Evolutionary conservation across 257 asterid species (phyloP), one percentile per base, ranked within the genome.

Genomic region (Ballota nigra): DNA sequence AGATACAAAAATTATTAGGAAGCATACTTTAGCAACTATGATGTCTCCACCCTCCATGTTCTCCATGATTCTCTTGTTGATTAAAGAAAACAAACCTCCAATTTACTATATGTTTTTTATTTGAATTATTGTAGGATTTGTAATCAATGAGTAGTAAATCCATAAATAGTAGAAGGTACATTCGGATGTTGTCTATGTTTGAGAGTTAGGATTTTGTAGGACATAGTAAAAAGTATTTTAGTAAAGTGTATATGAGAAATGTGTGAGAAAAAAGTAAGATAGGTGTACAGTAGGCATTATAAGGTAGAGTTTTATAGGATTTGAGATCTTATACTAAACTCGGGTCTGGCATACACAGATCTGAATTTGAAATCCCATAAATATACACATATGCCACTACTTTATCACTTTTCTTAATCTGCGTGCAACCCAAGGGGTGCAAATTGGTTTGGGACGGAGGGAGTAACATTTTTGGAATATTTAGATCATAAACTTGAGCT

Each of bases 351-450:
- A 45, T 0, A 45, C 19, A 1, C 20, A 4, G 53, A 45, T 45
- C n/a, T 45, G 53, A 45, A 45, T 45, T 73, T 58, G 33, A 47
- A 69, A 65, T 38, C 40, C 36, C 47, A 31, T 63, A 13, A 51
- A 31, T 28, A 1, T 5, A n/a, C n/a, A n/a, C n/a, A n/a, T n/a
- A n/a, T n/a, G n/a, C n/a, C n/a, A n/a, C n/a, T n/a, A n/a, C n/a
- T n/a, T n/a, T n/a, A n/a, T n/a, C n/a, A n/a, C n/a, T n/a, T n/a
- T n/a, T n/a, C n/a, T n/a, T n/a, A n/a, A n/a, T n/a, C n/a, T n/a
- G n/a, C n/a, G n/a, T n/a, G n/a, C n/a, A n/a, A n/a, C n/a, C n/a
- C n/a, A n/a, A n/a, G n/a, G n/a, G n/a, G n/a, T n/a, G n/a, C n/a
- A n/a, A n/a, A n/a, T n/a, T n/a, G n/a, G n/a, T n/a, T n/a, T n/a